These are phyloP conservation scores for Rhytidhysteron rufulum DNA, from an alignment of 2,329 filamentous ascomycete genomes.

Conservation along the genomic window DNA sequence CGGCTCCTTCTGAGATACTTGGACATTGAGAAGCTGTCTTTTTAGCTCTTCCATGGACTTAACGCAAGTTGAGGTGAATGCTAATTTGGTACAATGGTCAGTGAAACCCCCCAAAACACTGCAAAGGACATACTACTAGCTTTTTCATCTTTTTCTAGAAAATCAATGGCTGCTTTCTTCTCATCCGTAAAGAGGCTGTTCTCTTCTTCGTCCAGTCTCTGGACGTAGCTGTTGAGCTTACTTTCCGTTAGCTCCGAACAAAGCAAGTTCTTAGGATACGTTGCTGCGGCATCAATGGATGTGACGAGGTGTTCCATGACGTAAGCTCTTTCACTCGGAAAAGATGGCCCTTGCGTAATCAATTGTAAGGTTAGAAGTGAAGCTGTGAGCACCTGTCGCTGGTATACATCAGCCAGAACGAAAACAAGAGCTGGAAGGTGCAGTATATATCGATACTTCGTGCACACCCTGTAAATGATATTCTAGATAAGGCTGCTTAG, in stretches of 20 bases:
- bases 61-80: conserved; percentile 4
- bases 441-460: too few species aligned
- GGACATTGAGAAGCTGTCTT: conserved; percentile 6
- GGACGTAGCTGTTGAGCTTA: conserved; percentile 6
- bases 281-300: conserved; percentile 6
- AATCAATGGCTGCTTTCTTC: conserved; percentile 8
- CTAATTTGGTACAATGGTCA: conserved; percentile 2
- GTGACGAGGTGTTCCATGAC: conserved; percentile 9
- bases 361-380: too few species aligned
- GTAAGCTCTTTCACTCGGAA: too few species aligned
- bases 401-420: too few species aligned
- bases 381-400: too few species aligned
- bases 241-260: conserved; percentile 4
- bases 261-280: conserved; percentile 10
- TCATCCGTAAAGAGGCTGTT: conserved; percentile 7
- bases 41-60: conserved; percentile 6
- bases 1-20: conserved; percentile 8
- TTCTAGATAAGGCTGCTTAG: too few species aligned
- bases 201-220: conserved; percentile 4
- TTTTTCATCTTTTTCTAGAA: conserved; percentile 6
- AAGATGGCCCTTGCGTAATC: too few species aligned
- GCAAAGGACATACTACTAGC: conserved; percentile 1
- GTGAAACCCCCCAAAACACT: not conserved
- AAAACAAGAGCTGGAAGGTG: too few species aligned
- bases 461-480: too few species aligned